Conservation (phyloP, 169 alveolate species). For the Plasmodium malariae region DNA sequence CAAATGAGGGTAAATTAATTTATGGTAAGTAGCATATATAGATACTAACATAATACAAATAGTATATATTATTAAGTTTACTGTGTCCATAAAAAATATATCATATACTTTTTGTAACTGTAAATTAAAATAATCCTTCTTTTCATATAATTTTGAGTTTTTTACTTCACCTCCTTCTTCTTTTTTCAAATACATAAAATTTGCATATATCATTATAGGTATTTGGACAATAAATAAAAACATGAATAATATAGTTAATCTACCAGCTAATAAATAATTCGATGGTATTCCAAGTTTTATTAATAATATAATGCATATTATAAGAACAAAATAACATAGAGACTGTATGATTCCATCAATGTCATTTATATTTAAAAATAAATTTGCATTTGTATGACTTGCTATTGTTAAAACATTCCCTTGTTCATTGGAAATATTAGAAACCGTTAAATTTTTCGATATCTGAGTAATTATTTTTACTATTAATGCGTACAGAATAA, state of each 20-base stretch:
- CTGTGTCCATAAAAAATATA: slow-evolving; percentile 30
- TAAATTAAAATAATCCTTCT: slow-evolving; percentile 55
- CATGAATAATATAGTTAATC: slow-evolving; percentile 71
- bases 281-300: slow-evolving; percentile 66
- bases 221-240: slow-evolving; percentile 37
- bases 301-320: slow-evolving; percentile 30
- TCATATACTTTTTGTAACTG: slow-evolving; percentile 23
- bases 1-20: slow-evolving; percentile 64
- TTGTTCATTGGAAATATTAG: slow-evolving; percentile 4
- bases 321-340: slow-evolving; percentile 19
- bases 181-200: slow-evolving; percentile 29
- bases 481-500: slow-evolving; percentile 69
- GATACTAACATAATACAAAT: slow-evolving; percentile 18
- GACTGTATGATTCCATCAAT: slow-evolving; percentile 57
- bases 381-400: slow-evolving; percentile 30
- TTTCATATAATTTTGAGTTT: not conserved
- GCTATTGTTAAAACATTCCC: slow-evolving; percentile 7
- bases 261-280: slow-evolving; percentile 63
- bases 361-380: slow-evolving; percentile 54
- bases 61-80: slow-evolving; percentile 47
- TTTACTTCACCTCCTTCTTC: not conserved
- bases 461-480: slow-evolving; percentile 74
- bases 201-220: slow-evolving; percentile 48
- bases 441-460: slow-evolving; percentile 74
- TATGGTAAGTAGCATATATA: slow-evolving; percentile 56